Evolutionary conservation across 1,284 basidiomycete species (phyloP), one percentile per base, ranked within the genome.

Genomic region (Ceratorhiza oryzae-sativae): DNA sequence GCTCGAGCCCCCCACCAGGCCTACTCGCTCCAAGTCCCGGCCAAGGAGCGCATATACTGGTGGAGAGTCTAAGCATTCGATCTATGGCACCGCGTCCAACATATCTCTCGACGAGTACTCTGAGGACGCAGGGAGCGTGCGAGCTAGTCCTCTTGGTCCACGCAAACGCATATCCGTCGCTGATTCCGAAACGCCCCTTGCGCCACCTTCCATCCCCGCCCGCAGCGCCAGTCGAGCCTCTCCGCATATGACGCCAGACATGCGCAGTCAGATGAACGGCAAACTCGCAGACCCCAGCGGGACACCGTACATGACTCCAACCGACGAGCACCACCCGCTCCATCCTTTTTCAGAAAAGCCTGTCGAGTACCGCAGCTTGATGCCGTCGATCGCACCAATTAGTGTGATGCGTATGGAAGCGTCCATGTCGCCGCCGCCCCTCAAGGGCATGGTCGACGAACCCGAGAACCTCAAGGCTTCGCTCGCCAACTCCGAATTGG

Each of bases 301-400:
- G 1, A 65, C 65, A n/a, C 65, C 65, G 25, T 70, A 70, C 55
- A 58, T 70, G 65, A 70, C 65, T 23, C 65, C 65, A 4, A 70
- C 53, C 2, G 53, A 55, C 41, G 65, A 70, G 20, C 65, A 70
- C 53, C 39, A 36, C 41, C 53, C 65, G 13, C 65, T 70, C 8
- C 65, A 70, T 56, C 65, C 65, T 9, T 70, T 70, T n/a, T 58
- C 65, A 41, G 65, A 70, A 1, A 70, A 70, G 27, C 65, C 65
- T 12, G 53, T 70, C 65, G 65, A 70, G 42, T 70, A 70, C 42
- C 65, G 53, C 15, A 34, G 27, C 39, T 20, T 67, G 30, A 49
- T 65, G 27, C 62, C 62, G 3, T 49, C 63, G 15, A 39, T 56
- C 13, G 51, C 63, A 25, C 65, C 65, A 30, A 70, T 70, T 13